Evolutionary conservation across 1,284 basidiomycete species (phyloP).

Genomic region (Rhizoctonia solani): DNA sequence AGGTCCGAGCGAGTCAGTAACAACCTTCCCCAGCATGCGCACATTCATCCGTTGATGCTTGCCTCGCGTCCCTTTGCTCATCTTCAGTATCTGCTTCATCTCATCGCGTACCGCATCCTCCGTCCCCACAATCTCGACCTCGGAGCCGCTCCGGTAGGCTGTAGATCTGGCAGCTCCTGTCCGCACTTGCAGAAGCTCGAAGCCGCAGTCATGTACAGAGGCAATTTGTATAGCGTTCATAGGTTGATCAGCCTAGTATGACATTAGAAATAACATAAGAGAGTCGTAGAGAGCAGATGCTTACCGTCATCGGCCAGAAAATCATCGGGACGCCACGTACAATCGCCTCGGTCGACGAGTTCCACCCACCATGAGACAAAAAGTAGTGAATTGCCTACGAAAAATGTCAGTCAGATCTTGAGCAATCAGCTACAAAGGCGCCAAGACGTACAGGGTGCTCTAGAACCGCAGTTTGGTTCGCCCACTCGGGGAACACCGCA

Average conservation of each 20-base stretch:
- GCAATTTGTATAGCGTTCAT: slow-evolving; percentile 9
- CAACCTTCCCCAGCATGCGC: not conserved
- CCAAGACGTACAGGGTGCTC: slow-evolving; percentile 32
- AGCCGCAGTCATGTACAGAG: no score
- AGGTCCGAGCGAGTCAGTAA: no score
- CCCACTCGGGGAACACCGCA: slow-evolving; percentile 28
- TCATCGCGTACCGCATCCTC: no score
- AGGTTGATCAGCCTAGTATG: slow-evolving; percentile 21
- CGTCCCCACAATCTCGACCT: slow-evolving; percentile 4
- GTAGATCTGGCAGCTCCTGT: slow-evolving; percentile 7
- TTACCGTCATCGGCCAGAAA: slow-evolving; percentile 31
- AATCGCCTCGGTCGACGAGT: slow-evolving; percentile 14
- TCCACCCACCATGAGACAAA: slow-evolving; percentile 22
- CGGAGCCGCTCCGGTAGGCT: not conserved
- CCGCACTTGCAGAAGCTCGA: slow-evolving; percentile 32
- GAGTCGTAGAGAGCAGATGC: not conserved
- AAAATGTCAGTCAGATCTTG: not conserved
- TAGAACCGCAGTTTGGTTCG: slow-evolving; percentile 15
- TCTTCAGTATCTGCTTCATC: not conserved
- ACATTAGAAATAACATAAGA: not conserved
- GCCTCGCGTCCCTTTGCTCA: slow-evolving; percentile 1
- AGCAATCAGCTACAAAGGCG: no score
- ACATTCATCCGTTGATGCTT: slow-evolving; percentile 11
- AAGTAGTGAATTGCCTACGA: slow-evolving; percentile 30
- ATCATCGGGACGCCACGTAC: slow-evolving; percentile 22